Conservation (phyloP, 805 yeast genomes). For the Wickerhamiella domercqiae region DNA sequence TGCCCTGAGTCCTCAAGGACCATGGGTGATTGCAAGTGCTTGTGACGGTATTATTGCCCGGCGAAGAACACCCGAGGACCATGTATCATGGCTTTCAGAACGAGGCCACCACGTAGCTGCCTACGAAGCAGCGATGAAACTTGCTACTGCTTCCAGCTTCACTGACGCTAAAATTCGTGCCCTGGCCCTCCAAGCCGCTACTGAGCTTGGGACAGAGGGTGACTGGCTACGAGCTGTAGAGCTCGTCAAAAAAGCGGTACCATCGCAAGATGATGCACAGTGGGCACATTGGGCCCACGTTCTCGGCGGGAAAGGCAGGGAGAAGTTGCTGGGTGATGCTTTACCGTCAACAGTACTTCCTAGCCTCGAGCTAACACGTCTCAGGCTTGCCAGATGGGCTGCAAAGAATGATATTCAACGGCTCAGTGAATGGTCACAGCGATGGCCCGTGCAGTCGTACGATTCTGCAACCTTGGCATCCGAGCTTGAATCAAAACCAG, state of each 20-base stretch:
- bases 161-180: no score
- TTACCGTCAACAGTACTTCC: slow-evolving; percentile 40
- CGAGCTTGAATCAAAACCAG: slow-evolving; percentile 19
- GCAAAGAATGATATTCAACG: slow-evolving; percentile 25
- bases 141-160: no score
- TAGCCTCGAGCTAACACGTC: slow-evolving; percentile 24
- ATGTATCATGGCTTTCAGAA: slow-evolving; percentile 55
- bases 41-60: slow-evolving; percentile 66
- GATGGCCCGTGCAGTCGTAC: slow-evolving; percentile 47
- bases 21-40: slow-evolving; percentile 61
- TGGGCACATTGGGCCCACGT: slow-evolving; percentile 55
- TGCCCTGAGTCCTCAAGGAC: slow-evolving; percentile 13
- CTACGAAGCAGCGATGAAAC: no score
- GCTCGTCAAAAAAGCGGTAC: slow-evolving; percentile 32
- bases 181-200: slow-evolving; percentile 45
- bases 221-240: slow-evolving; percentile 41
- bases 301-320: slow-evolving; percentile 35
- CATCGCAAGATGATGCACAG: slow-evolving; percentile 21
- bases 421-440: slow-evolving; percentile 30
- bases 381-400: slow-evolving; percentile 33
- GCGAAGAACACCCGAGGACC: slow-evolving; percentile 54
- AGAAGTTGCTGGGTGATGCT: slow-evolving; percentile 32
- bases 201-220: slow-evolving; percentile 12
- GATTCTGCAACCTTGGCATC: slow-evolving; percentile 35
- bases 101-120: slow-evolving; percentile 46